Base-by-base conservation (phyloP, 495 filamentous ascomycete genomes). In the Aspergillus diversus region DNA sequence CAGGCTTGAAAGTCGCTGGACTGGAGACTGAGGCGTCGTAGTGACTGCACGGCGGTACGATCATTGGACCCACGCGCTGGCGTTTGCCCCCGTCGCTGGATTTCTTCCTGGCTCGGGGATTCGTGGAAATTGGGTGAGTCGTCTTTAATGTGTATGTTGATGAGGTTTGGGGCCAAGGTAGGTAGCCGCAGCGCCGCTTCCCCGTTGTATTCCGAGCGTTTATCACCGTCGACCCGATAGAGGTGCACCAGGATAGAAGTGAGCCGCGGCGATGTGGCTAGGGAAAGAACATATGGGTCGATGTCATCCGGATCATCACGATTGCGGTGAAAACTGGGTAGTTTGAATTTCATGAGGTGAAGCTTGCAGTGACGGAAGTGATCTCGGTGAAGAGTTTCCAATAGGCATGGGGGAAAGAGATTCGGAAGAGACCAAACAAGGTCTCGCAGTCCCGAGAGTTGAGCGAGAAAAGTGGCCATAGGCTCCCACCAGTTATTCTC, bases 221-320 rank as follows among this genome's bases (percentile, higher is more conserved):
- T 33, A 7, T 37, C 43, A 37, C 34, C 15, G 27, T 59, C 2
- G 46, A 31, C 27, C 21, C 8, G n/a, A n/a, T 5, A 16, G n/a
- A 59, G 43, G 9, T 35, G 57, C 13, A 59, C 46, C 32, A 37
- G 7, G 27, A 50, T 43, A 17, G 17, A n/a, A 34, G 43, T 17
- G 27, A 59, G 46, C 13, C 32, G 15, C 12, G 57, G 57, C 4
- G 57, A 59, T 4, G 43, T 59, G 17, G 46, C 57, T 13, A 59
- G 12, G 31, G 43, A 7, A 11, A 34, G 43, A 0, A 21, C 46
- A 12, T 59, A 59, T 8, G 15, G 31, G 13, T 50, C 46, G 15
- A 50, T 21, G 1, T 34, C 43, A 16, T 21, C 7, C 7, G 21
- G 47, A 5, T 49, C 15, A 5, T 49, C n/a, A 11, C 8, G 12